Percentiles rank a stretch among this genome's conserved stretches.
These are phyloP conservation scores for Wickerhamiella bombiphila DNA, from an alignment of 805 yeast species.

Conservation along the genomic window DNA sequence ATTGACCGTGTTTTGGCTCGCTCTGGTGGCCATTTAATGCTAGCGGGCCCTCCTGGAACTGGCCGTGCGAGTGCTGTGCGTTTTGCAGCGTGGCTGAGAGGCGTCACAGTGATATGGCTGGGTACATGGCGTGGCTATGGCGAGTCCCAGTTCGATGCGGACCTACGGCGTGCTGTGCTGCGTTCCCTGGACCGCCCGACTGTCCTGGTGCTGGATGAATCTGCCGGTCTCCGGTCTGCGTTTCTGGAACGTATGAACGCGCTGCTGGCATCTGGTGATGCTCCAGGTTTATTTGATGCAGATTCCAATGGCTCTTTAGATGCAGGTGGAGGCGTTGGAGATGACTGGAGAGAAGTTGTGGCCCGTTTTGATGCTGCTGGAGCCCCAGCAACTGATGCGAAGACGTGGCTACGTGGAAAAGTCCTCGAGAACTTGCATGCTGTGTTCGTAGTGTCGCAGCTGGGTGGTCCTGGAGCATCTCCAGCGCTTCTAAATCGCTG, in stretches of 20 bases:
- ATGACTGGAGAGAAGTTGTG: constrained; percentile 4
- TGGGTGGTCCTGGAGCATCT: constrained; percentile 43
- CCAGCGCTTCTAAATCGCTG: constrained; percentile 87
- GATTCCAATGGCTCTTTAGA: constrained; percentile 25
- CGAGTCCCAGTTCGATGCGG: constrained; percentile 50
- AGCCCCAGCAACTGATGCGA: constrained; percentile 46
- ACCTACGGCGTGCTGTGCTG: constrained; percentile 40
- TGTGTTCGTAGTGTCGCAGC: constrained; percentile 51
- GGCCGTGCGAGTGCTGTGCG: constrained; percentile 65
- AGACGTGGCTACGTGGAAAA: constrained; percentile 57
- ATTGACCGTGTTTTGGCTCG: constrained; percentile 72
- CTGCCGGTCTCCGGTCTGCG: constrained; percentile 57
- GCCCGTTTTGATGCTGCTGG: constrained; percentile 16
- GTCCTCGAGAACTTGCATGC: constrained; percentile 66
- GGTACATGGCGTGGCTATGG: constrained; percentile 40
- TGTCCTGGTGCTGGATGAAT: constrained; percentile 69
- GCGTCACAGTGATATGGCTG: constrained; percentile 46
- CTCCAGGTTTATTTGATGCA: constrained; percentile 76
- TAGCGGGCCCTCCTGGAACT: constrained; percentile 69
- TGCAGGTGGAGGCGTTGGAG: constrained; percentile 5
- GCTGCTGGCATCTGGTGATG: constrained; percentile 79
- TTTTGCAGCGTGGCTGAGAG: constrained; percentile 89
- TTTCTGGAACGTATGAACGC: constrained; percentile 89
- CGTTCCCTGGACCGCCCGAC: constrained; percentile 23
- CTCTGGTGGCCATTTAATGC: constrained; percentile 77